Evolutionary conservation across 23 red algal genomes (phyloP), one percentile per base, ranked within the genome.

Genomic region (Chondrus crispus): DNA sequence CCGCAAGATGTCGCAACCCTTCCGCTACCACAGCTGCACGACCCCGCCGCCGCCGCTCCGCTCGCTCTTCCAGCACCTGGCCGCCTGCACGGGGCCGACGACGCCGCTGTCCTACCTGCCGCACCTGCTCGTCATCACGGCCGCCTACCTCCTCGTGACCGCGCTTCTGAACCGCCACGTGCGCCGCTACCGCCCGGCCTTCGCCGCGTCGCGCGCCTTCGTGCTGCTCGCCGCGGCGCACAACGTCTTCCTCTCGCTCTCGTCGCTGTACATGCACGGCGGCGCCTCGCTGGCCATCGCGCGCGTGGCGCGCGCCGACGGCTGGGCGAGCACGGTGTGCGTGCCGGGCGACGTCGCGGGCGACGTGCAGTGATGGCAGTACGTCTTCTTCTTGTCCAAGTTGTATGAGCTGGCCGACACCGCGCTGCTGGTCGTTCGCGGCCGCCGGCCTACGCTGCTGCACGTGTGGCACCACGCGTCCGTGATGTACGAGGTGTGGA

Each of bases 331-430:
- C 39, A 84, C 89, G 14, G 28, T 92, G 7, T 92, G 89, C 45
- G 84, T 50, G 1, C 89, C 89, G 4, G n/a, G n/a, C n/a, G n/a
- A n/a, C n/a, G n/a, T n/a, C n/a, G n/a, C n/a, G n/a, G n/a, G n/a
- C n/a, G n/a, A n/a, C n/a, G n/a, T n/a, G n/a, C n/a, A n/a, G n/a
- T n/a, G n/a, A n/a, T n/a, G n/a, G n/a, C n/a, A 96, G 26, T 99
- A 99, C 85, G 47, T 95, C n/a, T 99, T 99, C 88, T 95, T 95
- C 58, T 48, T 99, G 52, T 92, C 73, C 86, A 99, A 99, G 80
- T 94, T 85, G 49, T 94, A 91, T 54, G 97, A 99, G 79, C 83
- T 99, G 18, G 16, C 95, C 19, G 97, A 99, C 82, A 99, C 97
- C 37, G 72, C 95, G 36, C 50, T 99, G n/a, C 79, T 99, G 11